Evolutionary conservation across 169 alveolate species (phyloP).

Genomic region (Babesia caballi): DNA sequence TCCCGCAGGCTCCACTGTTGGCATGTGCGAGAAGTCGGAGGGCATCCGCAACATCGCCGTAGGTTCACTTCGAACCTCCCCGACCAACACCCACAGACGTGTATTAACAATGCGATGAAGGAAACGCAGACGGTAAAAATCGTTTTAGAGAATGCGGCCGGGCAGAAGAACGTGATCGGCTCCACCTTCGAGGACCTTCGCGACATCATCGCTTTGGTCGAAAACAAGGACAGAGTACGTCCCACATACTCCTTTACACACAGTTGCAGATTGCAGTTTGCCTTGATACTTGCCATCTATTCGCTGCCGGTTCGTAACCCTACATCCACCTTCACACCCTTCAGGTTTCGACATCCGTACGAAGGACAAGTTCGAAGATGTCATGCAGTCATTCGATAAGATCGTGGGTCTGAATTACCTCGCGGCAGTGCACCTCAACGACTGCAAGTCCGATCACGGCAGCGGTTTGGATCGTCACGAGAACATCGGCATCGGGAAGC

Average conservation of each 20-base stretch:
- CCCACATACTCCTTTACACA: no score
- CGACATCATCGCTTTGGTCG: slow-evolving; percentile 74
- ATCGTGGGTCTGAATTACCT: slow-evolving; percentile 80
- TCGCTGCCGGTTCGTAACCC: slow-evolving; percentile 79
- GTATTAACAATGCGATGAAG: slow-evolving; percentile 79
- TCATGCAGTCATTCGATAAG: slow-evolving; percentile 78
- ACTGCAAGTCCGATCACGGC: slow-evolving; percentile 83
- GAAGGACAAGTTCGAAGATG: slow-evolving; percentile 72
- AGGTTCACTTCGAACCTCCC: background rate
- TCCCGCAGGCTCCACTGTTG: slow-evolving; percentile 73
- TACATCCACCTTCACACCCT: background rate
- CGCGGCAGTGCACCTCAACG: slow-evolving; percentile 86
- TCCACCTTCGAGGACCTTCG: slow-evolving; percentile 84
- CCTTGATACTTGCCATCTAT: slow-evolving; percentile 88
- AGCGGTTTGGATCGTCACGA: slow-evolving; percentile 89
- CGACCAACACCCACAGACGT: background rate
- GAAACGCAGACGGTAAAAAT: slow-evolving; percentile 76
- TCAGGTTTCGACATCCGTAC: slow-evolving; percentile 82
- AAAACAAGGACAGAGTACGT: slow-evolving; percentile 78
- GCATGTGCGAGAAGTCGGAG: slow-evolving; percentile 73
- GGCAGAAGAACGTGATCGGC: slow-evolving; percentile 84
- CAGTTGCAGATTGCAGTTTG: slow-evolving; percentile 81
- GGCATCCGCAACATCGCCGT: slow-evolving; percentile 78
- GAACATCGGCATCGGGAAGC: slow-evolving; percentile 85
- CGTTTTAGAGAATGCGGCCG: slow-evolving; percentile 88